Percentiles rank a stretch among this genome's conserved stretches.
These are phyloP conservation scores for Rugiboletus extremiorientalis DNA, from an alignment of 1,284 basidiomycete genomes.

Conservation along the genomic window DNA sequence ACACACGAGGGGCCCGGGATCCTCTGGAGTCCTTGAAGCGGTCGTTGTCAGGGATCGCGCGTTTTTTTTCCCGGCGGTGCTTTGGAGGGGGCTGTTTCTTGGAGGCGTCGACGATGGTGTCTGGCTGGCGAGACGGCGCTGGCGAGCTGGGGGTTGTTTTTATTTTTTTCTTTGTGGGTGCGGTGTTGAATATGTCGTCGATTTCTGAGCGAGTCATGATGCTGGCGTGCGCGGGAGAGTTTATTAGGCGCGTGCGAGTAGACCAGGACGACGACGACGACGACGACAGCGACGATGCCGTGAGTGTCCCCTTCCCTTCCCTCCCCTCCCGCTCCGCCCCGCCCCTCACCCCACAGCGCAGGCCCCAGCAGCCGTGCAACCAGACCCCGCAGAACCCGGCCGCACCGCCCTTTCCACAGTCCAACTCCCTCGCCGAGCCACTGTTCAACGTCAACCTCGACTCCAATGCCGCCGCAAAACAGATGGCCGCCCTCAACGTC, in stretches of 20 bases:
- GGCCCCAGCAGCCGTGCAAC: constrained; percentile 40
- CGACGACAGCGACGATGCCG: constrained; percentile 35
- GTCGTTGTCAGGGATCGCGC: constrained; percentile 43
- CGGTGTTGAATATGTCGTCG: constrained; percentile 76
- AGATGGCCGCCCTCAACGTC: constrained; percentile 71
- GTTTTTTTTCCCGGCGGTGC: constrained; percentile 27
- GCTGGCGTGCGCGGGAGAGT: constrained; percentile 11
- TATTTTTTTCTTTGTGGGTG: constrained; percentile 42
- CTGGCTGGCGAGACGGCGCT: constrained; percentile 19
- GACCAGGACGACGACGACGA: too few species aligned
- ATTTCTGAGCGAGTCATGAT: constrained; percentile 65
- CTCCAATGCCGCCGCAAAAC: constrained; percentile 61
- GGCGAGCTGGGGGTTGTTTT: constrained; percentile 26
- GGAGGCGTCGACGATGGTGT: constrained; percentile 26
- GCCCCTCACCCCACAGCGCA: constrained; percentile 10
- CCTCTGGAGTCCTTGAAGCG: constrained; percentile 80
- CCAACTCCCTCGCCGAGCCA: constrained; percentile 17
- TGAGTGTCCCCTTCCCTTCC: constrained; percentile 22
- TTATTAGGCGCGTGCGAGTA: constrained; percentile 15
- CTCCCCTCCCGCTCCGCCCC: neutral
- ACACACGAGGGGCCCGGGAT: constrained; percentile 67
- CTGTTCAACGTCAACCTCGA: constrained; percentile 50
- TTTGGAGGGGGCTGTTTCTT: constrained; percentile 11
- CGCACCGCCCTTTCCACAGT: constrained; percentile 18
- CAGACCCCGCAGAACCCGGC: constrained; percentile 22